A percentile compares a stretch with the other conserved stretches of the same genome.
phyloP scores from a whole-genome alignment of 345 rosid genomes.

The Syzygium aqueum region DNA sequence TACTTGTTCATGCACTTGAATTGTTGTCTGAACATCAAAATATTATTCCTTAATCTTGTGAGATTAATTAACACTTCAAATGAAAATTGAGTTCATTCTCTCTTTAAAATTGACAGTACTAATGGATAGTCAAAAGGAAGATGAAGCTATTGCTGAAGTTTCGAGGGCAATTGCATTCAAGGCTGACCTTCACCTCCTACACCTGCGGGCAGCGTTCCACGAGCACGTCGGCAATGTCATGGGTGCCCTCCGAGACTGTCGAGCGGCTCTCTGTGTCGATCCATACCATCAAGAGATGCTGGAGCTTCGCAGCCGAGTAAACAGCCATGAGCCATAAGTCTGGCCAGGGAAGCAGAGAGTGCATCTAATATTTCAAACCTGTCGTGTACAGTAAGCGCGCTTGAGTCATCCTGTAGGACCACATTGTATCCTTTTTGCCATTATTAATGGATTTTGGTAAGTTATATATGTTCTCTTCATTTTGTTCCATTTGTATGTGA shows the following conservation, averaged over 20 bases:
- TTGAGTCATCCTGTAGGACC: neutral
- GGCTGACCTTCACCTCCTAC: constrained; percentile 91
- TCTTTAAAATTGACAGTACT: constrained; percentile 40
- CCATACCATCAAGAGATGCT: constrained; percentile 93
- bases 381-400: constrained; percentile 1
- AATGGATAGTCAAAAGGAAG: constrained; percentile 84
- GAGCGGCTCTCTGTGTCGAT: constrained; percentile 92
- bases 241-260: constrained; percentile 76
- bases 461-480: neutral
- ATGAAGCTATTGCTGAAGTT: constrained; percentile 82
- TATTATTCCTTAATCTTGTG: neutral
- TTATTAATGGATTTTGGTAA: neutral
- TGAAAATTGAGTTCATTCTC: neutral
- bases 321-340: constrained; percentile 82
- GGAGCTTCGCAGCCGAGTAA: constrained; percentile 84
- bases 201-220: constrained; percentile 87
- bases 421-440: neutral
- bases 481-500: neutral
- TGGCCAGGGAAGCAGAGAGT: neutral
- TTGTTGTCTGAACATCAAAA: neutral
- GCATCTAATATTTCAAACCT: neutral
- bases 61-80: neutral
- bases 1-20: neutral
- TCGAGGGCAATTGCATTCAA: constrained; percentile 83
- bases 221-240: constrained; percentile 68